Conservation (phyloP, 208 protist genomes). For the Tritrichomonas foetus region DNA sequence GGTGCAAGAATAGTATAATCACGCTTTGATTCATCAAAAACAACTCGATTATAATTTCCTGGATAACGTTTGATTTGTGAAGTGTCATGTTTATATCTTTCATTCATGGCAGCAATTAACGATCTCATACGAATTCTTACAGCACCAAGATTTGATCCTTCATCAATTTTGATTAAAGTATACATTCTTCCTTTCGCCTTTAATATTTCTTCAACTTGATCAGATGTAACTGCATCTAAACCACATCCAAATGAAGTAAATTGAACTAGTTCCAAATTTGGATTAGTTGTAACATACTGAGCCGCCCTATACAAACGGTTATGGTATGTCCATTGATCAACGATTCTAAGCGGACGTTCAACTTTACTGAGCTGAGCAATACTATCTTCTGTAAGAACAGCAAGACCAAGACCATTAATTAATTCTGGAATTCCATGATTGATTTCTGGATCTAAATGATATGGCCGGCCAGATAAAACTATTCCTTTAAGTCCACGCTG, state of each 20-base stretch:
- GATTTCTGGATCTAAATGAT: constrained; percentile 4
- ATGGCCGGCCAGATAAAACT: background rate
- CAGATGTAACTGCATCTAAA: background rate
- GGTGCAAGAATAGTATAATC: background rate
- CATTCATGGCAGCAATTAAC: background rate
- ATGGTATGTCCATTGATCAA: constrained; percentile 10
- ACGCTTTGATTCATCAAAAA: background rate
- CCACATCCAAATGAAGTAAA: background rate
- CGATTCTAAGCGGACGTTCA: background rate
- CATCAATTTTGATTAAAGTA: constrained; percentile 1
- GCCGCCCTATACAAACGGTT: background rate
- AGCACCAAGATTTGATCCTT: background rate
- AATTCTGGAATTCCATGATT: constrained; percentile 6
- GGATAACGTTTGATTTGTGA: too few relatives aligned
- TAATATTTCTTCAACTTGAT: background rate
- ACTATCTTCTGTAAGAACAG: background rate
- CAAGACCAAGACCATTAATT: background rate
- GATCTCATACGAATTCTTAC: background rate
- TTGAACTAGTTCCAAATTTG: background rate
- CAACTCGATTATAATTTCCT: background rate
- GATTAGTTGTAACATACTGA: background rate
- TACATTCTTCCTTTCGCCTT: background rate
- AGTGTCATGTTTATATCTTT: background rate
- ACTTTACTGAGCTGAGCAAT: background rate
- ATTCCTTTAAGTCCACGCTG: background rate